Conservation (phyloP, 1,284 basidiomycete species). For the Puccinia brachypodii region DNA sequence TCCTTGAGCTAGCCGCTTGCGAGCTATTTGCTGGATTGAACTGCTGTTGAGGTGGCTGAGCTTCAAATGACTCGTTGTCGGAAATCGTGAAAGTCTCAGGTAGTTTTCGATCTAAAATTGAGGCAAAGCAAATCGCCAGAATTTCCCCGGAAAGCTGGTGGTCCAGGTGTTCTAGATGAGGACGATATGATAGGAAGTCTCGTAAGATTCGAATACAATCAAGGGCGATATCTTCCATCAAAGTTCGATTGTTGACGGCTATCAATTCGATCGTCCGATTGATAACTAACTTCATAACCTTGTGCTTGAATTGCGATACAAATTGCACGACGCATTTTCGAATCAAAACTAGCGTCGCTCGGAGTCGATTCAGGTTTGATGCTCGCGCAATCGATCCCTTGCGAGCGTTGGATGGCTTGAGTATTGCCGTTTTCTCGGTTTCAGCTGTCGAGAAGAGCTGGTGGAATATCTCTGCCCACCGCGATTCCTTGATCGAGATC, state of each 20-base stretch:
- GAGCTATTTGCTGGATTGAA: background rate
- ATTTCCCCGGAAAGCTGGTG: conserved; percentile 9
- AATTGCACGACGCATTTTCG: conserved; percentile 31
- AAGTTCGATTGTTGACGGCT: background rate
- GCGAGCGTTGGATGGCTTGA: conserved; percentile 24
- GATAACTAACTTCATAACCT: conserved; percentile 39
- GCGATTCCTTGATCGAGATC: conserved; percentile 23
- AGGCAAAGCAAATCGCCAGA: conserved; percentile 40
- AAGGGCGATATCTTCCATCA: conserved; percentile 9
- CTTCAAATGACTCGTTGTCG: conserved; percentile 28
- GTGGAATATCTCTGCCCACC: conserved; percentile 28
- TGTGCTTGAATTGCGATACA: conserved; percentile 26
- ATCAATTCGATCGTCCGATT: conserved; percentile 39
- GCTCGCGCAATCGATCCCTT: conserved; percentile 22
- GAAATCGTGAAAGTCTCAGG: conserved; percentile 8
- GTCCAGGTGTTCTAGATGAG: conserved; percentile 33
- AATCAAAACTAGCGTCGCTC: conserved; percentile 21
- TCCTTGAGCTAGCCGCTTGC: conserved; percentile 15
- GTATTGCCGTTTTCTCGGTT: conserved; percentile 19
- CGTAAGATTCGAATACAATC: conserved; percentile 47
- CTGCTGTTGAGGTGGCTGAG: background rate
- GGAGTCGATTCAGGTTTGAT: conserved; percentile 20
- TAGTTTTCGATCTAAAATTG: conserved; percentile 39
- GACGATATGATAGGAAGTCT: conserved; percentile 35
- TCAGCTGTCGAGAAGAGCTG: conserved; percentile 38